phyloP scores from a whole-genome alignment of 352 stramenopile genomes.

The Phytophthora crassamura region DNA sequence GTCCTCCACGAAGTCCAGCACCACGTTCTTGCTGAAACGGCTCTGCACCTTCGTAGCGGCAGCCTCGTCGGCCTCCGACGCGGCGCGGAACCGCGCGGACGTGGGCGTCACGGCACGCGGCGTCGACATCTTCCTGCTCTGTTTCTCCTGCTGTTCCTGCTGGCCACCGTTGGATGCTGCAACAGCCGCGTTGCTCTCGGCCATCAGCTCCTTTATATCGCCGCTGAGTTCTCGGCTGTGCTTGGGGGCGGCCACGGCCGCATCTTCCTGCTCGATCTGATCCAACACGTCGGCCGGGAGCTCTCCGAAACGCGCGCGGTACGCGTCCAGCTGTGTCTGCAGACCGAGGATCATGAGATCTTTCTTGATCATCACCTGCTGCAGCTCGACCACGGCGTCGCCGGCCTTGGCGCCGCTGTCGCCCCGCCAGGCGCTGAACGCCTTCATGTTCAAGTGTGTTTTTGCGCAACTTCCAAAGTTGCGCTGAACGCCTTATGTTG shows the following conservation, averaged over 20 bases:
- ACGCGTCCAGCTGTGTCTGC: constrained; percentile 72
- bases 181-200: constrained; percentile 6
- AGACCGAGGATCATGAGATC: constrained; percentile 85
- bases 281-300: constrained; percentile 46
- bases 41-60: constrained; percentile 27
- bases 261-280: constrained; percentile 29
- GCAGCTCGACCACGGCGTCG: constrained; percentile 61
- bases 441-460: constrained; percentile 40
- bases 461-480: no score
- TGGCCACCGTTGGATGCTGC: constrained; percentile 4
- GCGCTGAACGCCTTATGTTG: no score
- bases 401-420: constrained; percentile 30
- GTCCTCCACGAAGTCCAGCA: constrained; percentile 87
- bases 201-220: constrained; percentile 20
- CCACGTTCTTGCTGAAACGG: constrained; percentile 73
- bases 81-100: constrained; percentile 5
- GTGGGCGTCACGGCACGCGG: constrained; percentile 15
- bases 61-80: constrained; percentile 20
- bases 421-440: constrained; percentile 39
- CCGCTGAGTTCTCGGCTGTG: constrained; percentile 25
- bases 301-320: constrained; percentile 57
- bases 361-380: constrained; percentile 87
- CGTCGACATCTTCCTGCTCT: constrained; percentile 21
- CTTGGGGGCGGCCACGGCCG: constrained; percentile 7
- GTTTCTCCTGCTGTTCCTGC: background rate